A percentile compares a stretch with the other conserved stretches of the same genome.
phyloP scores from a whole-genome alignment of 305 asterid species.

The Ruellia speciosa region DNA sequence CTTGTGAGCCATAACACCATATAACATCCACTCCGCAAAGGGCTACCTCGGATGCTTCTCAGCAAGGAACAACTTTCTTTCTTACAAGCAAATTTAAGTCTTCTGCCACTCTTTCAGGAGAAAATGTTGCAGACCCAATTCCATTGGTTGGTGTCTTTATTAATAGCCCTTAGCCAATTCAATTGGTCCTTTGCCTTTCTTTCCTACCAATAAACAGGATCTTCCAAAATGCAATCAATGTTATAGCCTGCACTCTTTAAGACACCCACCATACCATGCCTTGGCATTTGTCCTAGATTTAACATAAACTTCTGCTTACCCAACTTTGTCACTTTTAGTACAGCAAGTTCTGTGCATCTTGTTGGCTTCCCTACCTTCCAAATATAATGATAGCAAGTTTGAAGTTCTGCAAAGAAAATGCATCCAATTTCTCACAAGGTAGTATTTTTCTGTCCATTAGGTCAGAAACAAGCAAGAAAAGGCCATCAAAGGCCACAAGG shows the following conservation, averaged over 20 bases:
- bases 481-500: constrained; percentile 26
- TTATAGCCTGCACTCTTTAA: constrained; percentile 20
- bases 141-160: constrained; percentile 19
- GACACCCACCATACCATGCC: not conserved
- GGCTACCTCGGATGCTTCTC: not conserved
- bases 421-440: constrained; percentile 2
- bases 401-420: constrained; percentile 11
- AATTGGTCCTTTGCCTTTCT: constrained; percentile 6
- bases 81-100: not conserved
- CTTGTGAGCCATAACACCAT: not conserved
- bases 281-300: not conserved
- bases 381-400: constrained; percentile 21
- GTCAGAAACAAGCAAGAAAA: constrained; percentile 39
- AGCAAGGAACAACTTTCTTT: not conserved
- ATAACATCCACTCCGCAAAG: not conserved
- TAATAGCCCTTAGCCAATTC: constrained; percentile 10
- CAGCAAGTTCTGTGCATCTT: constrained; percentile 14
- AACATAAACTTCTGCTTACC: not conserved
- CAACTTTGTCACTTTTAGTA: not conserved
- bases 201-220: constrained; percentile 41
- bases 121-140: not conserved
- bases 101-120: not conserved
- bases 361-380: constrained; percentile 27
- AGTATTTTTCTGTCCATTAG: constrained; percentile 25
- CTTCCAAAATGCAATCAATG: constrained; percentile 41